A percentile compares a stretch with the other conserved stretches of the same genome.
Evolutionary conservation across 768 basidiomycete species (phyloP).

Genomic region (Tulasnella calospora): DNA sequence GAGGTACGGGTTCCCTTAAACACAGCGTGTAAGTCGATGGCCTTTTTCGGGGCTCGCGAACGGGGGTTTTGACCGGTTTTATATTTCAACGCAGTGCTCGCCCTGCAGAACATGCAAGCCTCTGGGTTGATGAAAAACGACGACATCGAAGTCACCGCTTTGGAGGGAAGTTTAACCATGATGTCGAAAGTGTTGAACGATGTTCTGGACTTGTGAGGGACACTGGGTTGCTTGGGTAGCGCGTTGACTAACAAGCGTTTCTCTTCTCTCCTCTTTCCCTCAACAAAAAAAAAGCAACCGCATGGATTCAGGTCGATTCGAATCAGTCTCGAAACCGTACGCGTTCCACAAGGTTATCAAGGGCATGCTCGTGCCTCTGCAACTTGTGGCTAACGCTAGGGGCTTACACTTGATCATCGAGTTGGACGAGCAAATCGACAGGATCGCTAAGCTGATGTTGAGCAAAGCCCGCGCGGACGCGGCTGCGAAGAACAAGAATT

Average conservation of each 20-base stretch:
- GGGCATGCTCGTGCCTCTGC: slow-evolving; percentile 40
- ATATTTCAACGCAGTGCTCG: slow-evolving; percentile 34
- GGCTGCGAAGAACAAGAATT: neutral
- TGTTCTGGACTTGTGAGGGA: slow-evolving; percentile 36
- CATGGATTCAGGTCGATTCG: slow-evolving; percentile 44
- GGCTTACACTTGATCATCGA: slow-evolving; percentile 33
- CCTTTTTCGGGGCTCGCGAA: neutral
- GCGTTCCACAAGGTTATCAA: slow-evolving; percentile 43
- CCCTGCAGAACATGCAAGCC: slow-evolving; percentile 46
- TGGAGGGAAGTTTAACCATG: slow-evolving; percentile 39
- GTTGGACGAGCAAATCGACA: slow-evolving; percentile 35
- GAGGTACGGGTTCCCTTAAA: slow-evolving; percentile 49
- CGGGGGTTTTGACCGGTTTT: slow-evolving; percentile 5
- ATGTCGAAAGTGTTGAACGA: slow-evolving; percentile 47
- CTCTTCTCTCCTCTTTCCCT: neutral
- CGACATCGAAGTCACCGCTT: slow-evolving; percentile 44
- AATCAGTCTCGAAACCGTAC: slow-evolving; percentile 44
- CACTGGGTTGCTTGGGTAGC: too few species aligned
- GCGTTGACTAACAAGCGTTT: neutral
- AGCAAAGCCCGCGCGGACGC: slow-evolving; percentile 25
- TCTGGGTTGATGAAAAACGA: slow-evolving; percentile 37
- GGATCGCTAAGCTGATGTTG: slow-evolving; percentile 25
- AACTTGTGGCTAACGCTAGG: slow-evolving; percentile 32
- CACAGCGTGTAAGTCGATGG: slow-evolving; percentile 38
- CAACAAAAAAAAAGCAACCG: slow-evolving; percentile 32